Percentiles rank a stretch among this genome's conserved stretches.
Conservation (phyloP, 495 filamentous ascomycete species). For the Alectoria sarmentosa region DNA sequence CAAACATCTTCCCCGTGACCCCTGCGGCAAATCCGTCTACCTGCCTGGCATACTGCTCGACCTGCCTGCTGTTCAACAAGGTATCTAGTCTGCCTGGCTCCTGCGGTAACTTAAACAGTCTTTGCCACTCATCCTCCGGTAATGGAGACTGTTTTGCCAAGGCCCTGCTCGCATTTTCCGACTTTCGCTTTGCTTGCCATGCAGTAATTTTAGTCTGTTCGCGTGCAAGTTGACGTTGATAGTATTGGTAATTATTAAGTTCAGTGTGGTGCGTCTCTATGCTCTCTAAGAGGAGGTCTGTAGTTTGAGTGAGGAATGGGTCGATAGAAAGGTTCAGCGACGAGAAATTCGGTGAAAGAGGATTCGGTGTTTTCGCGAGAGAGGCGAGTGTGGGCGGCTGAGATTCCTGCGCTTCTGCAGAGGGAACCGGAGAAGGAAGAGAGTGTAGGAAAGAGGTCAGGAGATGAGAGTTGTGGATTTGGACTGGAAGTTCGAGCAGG, state of each 20-base stretch:
- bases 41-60: constrained; percentile 96
- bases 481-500: constrained; percentile 82
- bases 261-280: constrained; percentile 98
- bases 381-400: constrained; percentile 38
- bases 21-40: constrained; percentile 92
- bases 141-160: constrained; percentile 82
- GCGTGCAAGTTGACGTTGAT: constrained; percentile 87
- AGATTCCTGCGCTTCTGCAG: constrained; percentile 36
- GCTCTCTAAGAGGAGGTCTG: constrained; percentile 87
- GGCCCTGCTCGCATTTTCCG: constrained; percentile 78
- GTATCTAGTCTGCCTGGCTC: constrained; percentile 89
- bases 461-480: constrained; percentile 94
- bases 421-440: constrained; percentile 54
- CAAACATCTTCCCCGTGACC: constrained; percentile 96
- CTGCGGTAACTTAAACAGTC: constrained; percentile 91
- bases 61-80: constrained; percentile 87
- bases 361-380: constrained; percentile 34
- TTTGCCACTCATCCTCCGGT: constrained; percentile 97
- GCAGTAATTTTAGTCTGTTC: constrained; percentile 94
- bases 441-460: constrained; percentile 93
- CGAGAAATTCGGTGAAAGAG: constrained; percentile 75
- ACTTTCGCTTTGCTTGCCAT: constrained; percentile 93
- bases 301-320: constrained; percentile 97
- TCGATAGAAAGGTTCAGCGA: constrained; percentile 86
- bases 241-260: constrained; percentile 98